These are phyloP conservation scores for Pichia terricola DNA, from an alignment of 1,139 yeast genomes.

Conservation along the genomic window DNA sequence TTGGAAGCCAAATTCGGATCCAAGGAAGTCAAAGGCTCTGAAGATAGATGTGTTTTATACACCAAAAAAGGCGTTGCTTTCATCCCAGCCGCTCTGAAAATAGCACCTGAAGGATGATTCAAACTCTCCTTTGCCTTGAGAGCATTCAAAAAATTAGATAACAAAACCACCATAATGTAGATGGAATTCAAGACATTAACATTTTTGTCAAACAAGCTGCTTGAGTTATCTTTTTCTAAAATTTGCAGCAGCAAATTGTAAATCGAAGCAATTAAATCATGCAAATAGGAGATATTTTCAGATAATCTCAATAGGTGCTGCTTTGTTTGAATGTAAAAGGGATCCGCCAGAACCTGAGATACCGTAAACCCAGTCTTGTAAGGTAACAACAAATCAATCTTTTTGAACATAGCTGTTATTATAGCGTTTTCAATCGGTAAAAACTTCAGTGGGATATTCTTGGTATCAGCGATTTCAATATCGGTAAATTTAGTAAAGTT, in stretches of 20 bases:
- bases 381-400: conserved; percentile 23
- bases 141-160: conserved; percentile 5
- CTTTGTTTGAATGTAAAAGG: conserved; percentile 18
- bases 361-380: conserved; percentile 22
- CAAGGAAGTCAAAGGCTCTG: conserved; percentile 1
- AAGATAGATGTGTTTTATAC: conserved; percentile 3
- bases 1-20: conserved; percentile 2
- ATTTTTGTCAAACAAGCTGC: conserved; percentile 3
- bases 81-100: conserved; percentile 8
- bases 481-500: not conserved
- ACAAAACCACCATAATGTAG: conserved; percentile 4
- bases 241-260: conserved; percentile 10
- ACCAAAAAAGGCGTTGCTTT: conserved; percentile 6
- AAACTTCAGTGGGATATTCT: not conserved
- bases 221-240: conserved; percentile 2
- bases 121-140: conserved; percentile 6
- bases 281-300: not conserved
- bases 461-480: not conserved
- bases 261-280: conserved; percentile 9
- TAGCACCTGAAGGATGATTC: conserved; percentile 1
- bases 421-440: conserved; percentile 11
- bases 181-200: conserved; percentile 7
- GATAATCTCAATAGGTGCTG: conserved; percentile 18
- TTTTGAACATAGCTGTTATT: conserved; percentile 20
- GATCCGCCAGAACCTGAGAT: conserved; percentile 23